phyloP scores from a whole-genome alignment of 306 rosid species.

The Senna siamea region DNA sequence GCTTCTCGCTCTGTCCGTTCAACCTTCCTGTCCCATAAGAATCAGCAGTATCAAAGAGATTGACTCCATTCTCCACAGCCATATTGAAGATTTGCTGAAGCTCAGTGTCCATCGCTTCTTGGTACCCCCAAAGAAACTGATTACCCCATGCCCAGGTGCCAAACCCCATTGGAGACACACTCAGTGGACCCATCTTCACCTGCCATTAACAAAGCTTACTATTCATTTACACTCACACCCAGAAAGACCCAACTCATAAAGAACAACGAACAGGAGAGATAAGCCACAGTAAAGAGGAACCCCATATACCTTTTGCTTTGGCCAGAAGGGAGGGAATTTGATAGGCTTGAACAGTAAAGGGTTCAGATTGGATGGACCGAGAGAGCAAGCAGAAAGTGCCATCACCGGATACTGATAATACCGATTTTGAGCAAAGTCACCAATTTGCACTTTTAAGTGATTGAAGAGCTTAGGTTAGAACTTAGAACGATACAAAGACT shows the following conservation, averaged over 20 bases:
- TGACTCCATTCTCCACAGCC: conserved; percentile 77
- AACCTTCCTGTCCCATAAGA: conserved; percentile 93
- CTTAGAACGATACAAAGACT: background rate
- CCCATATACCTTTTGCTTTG: conserved; percentile 64
- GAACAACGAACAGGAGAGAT: background rate
- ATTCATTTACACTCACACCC: background rate
- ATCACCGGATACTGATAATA: conserved; percentile 28
- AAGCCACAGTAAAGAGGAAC: background rate
- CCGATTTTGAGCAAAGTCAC: background rate
- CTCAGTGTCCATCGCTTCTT: conserved; percentile 81
- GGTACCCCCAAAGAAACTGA: conserved; percentile 89
- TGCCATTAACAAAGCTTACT: conserved; percentile 34
- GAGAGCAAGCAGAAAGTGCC: conserved; percentile 53
- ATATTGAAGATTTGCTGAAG: conserved; percentile 79
- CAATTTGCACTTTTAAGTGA: background rate
- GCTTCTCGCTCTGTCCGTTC: conserved; percentile 91
- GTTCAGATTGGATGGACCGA: conserved; percentile 42
- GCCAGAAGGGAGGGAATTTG: conserved; percentile 76
- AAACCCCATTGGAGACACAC: conserved; percentile 91
- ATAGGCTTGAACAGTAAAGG: conserved; percentile 53
- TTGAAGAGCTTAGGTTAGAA: no score
- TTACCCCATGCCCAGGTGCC: conserved; percentile 99
- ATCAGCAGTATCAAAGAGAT: conserved; percentile 91
- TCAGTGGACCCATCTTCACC: conserved; percentile 88
- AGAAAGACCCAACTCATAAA: background rate